phyloP scores from a whole-genome alignment of 257 asterid genomes.

The Forsythia viridissima region DNA sequence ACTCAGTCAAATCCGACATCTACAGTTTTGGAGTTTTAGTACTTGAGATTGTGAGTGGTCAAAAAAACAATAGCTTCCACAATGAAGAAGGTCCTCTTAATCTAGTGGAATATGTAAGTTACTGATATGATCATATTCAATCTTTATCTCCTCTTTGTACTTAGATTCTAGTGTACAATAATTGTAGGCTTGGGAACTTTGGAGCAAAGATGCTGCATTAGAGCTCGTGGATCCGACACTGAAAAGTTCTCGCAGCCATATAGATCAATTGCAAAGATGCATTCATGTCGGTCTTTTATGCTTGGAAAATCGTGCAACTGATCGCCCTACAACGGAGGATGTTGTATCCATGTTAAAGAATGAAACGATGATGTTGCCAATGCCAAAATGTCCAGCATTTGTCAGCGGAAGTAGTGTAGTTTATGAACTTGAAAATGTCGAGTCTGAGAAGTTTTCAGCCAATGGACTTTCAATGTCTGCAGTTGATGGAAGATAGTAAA shows the following conservation, averaged over 20 bases:
- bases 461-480: slow-evolving; percentile 37
- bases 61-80: slow-evolving; percentile 43
- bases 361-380: slow-evolving; percentile 30
- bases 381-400: slow-evolving; percentile 49
- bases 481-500: slow-evolving; percentile 16
- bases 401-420: slow-evolving; percentile 27
- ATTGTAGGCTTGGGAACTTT: slow-evolving; percentile 65
- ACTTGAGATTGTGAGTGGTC: slow-evolving; percentile 60
- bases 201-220: slow-evolving; percentile 37
- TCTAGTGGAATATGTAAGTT: slow-evolving; percentile 59
- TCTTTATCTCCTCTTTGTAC: neutral
- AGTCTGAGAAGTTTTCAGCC: slow-evolving; percentile 13
- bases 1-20: slow-evolving; percentile 61
- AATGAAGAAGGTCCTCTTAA: slow-evolving; percentile 41
- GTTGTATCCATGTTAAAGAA: slow-evolving; percentile 48
- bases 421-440: slow-evolving; percentile 5
- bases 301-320: slow-evolving; percentile 48
- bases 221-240: slow-evolving; percentile 48
- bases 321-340: slow-evolving; percentile 52
- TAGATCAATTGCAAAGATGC: slow-evolving; percentile 38
- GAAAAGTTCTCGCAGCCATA: slow-evolving; percentile 25
- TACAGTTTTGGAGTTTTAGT: slow-evolving; percentile 57
- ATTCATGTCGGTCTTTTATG: slow-evolving; percentile 55
- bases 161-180: neutral
- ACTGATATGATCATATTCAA: neutral